A percentile compares a stretch with the other conserved stretches of the same genome.
These are phyloP conservation scores for Amanita molliuscula DNA, from an alignment of 768 basidiomycete species.

Conservation along the genomic window DNA sequence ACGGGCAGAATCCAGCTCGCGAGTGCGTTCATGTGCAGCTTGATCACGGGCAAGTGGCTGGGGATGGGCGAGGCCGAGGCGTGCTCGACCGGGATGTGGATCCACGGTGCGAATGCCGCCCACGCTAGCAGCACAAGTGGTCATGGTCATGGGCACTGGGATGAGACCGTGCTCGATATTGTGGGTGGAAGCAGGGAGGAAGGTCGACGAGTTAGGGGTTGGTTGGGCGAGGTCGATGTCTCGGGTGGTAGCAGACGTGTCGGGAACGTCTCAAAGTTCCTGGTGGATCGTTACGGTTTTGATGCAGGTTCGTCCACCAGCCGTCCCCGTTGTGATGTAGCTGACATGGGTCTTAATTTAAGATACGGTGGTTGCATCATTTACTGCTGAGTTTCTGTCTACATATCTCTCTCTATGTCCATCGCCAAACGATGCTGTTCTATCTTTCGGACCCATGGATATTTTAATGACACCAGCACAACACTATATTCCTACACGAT, in stretches of 20 bases:
- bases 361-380: slow-evolving; percentile 69
- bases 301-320: slow-evolving; percentile 42
- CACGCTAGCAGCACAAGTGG: slow-evolving; percentile 10
- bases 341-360: background rate
- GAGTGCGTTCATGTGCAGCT: slow-evolving; percentile 60
- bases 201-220: slow-evolving; percentile 58
- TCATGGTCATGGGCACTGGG: slow-evolving; percentile 52
- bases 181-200: slow-evolving; percentile 71
- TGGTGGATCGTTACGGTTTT: slow-evolving; percentile 75
- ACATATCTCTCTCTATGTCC: slow-evolving; percentile 72
- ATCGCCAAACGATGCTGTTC: slow-evolving; percentile 59
- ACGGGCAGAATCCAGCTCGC: slow-evolving; percentile 76
- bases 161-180: slow-evolving; percentile 68
- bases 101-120: slow-evolving; percentile 34
- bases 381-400: slow-evolving; percentile 70
- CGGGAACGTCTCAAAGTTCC: slow-evolving; percentile 62
- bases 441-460: slow-evolving; percentile 80
- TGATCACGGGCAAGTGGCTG: slow-evolving; percentile 63
- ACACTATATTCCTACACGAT: slow-evolving; percentile 63
- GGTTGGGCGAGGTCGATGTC: slow-evolving; percentile 77
- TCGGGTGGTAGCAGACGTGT: slow-evolving; percentile 53
- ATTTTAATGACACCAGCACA: slow-evolving; percentile 64
- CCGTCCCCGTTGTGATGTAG: slow-evolving; percentile 6
- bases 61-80: slow-evolving; percentile 70
- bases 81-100: slow-evolving; percentile 72